Base-by-base conservation (phyloP, 2,329 filamentous ascomycete species). In the Parastagonospora nodorum region DNA sequence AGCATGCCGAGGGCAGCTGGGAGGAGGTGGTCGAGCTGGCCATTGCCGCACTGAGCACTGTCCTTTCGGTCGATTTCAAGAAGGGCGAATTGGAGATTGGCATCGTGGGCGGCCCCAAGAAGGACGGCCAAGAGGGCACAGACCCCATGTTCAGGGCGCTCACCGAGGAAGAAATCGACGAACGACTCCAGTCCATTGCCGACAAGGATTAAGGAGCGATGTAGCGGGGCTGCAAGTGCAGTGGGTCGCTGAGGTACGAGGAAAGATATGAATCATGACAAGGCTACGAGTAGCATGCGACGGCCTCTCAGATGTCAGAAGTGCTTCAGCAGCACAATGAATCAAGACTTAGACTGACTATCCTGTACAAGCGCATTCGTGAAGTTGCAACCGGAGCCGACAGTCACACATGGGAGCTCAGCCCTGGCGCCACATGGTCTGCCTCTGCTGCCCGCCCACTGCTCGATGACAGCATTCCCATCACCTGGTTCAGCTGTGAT, bases 1-100 rank as follows among this genome's bases (percentile, higher is more conserved):
- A 97, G 70, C 82, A 84, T 67, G 94, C 93, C 31, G 89, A 94
- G 50, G 94, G 94, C 55, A 87, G 81, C 71, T 99, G 94, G 94
- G 90, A 96, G 77, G 94, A 99, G 54, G 94, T 99, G 42, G 93
- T 99, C 42, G 94, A 99, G 82, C 83, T 97, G 67, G 94, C 90
- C 51, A 99, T 99, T 75, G 90, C 91, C 38, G 93, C 94, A 6
- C 80, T 99, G 75, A 96, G 92, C 84, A 96, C 90, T 31, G 92
- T 99, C 53, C 83, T 99, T 60, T 97, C 93, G 77, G 96, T 97
- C 76, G 94, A 99, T 76, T 99, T 99, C 83, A 99, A 99, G 85
- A 97, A 97, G 83, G 89, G 89, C 66, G 94, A 99, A 82, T 88
- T 99, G 74, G 94, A 99, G 80, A 90, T 99, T 77, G 94, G 94